Evolutionary conservation across 371 early-diverging fungal genomes (phyloP).

Genomic region (Conidiobolus coronatus): DNA sequence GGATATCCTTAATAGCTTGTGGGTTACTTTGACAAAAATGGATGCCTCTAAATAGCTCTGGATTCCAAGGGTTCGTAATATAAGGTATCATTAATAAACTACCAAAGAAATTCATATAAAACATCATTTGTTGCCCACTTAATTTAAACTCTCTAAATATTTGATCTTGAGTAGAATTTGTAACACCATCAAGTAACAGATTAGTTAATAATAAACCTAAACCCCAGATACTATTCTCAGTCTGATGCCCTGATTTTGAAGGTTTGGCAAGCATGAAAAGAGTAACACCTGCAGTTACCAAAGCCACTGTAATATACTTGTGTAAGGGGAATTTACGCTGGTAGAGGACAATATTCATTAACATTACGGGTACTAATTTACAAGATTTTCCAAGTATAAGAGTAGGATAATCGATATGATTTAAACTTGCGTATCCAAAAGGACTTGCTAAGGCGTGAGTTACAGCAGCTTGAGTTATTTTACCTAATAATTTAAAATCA

Average conservation of each 20-base stretch:
- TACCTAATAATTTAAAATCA: conserved; percentile 18
- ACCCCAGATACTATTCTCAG: conserved; percentile 40
- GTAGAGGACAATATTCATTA: conserved; percentile 85
- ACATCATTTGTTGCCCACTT: conserved; percentile 91
- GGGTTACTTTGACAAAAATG: conserved; percentile 53
- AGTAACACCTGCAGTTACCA: conserved; percentile 78
- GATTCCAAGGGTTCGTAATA: conserved; percentile 42
- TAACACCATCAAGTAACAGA: conserved; percentile 78
- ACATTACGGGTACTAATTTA: conserved; percentile 88
- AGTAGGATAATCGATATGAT: conserved; percentile 92
- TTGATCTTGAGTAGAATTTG: conserved; percentile 95
- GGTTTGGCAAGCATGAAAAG: conserved; percentile 74
- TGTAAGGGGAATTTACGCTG: conserved; percentile 53
- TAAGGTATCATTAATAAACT: conserved; percentile 39
- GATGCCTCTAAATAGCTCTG: conserved; percentile 59
- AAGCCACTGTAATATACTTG: conserved; percentile 61
- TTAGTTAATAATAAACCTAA: conserved; percentile 60
- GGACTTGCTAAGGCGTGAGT: conserved; percentile 59
- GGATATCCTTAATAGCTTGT: conserved; percentile 51
- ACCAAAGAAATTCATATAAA: conserved; percentile 79
- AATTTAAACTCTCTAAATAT: conserved; percentile 56
- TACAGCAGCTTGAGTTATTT: conserved; percentile 53
- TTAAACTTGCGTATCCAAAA: conserved; percentile 80
- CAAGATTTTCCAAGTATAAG: conserved; percentile 92
- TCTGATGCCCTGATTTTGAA: conserved; percentile 4